Percentiles rank a stretch among this genome's conserved stretches.
Evolutionary conservation across 164 flowering plant genomes (phyloP).

Genomic region (Litsea cubeba): DNA sequence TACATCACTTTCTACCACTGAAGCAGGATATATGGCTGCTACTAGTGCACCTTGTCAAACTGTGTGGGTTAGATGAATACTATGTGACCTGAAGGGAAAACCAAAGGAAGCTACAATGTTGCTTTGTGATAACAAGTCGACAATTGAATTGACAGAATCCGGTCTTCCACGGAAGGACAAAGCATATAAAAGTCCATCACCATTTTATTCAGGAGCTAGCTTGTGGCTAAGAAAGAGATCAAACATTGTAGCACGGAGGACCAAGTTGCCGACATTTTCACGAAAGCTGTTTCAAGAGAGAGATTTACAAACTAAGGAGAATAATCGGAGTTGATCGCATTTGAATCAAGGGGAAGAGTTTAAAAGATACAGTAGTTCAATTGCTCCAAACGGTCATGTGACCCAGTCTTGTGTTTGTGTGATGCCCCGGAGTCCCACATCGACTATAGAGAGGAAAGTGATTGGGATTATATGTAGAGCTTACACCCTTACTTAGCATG

Average conservation of each 20-base stretch:
- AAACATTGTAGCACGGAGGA: background rate
- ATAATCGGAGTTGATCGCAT: too few species aligned
- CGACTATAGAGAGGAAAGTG: too few species aligned
- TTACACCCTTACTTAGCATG: too few species aligned
- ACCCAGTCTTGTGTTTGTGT: too few species aligned
- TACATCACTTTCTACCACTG: background rate
- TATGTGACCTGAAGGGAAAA: background rate
- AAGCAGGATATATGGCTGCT: background rate
- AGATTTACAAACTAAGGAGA: too few species aligned
- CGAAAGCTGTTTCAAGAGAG: background rate
- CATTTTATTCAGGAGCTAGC: background rate
- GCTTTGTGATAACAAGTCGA: background rate
- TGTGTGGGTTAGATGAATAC: background rate
- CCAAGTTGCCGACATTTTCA: background rate
- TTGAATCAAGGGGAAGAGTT: too few species aligned
- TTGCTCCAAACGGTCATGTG: too few species aligned
- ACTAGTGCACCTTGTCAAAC: background rate
- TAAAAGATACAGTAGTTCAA: too few species aligned
- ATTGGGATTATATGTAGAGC: too few species aligned
- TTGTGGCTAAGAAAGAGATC: background rate
- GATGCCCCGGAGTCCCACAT: too few species aligned
- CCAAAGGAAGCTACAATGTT: background rate
- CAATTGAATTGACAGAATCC: background rate
- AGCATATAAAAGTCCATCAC: background rate
- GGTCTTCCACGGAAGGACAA: background rate